A percentile compares a stretch with the other conserved stretches of the same genome.
These are phyloP conservation scores for Heracleum sosnowskyi DNA, from an alignment of 129 eudicot genomes.

Conservation along the genomic window DNA sequence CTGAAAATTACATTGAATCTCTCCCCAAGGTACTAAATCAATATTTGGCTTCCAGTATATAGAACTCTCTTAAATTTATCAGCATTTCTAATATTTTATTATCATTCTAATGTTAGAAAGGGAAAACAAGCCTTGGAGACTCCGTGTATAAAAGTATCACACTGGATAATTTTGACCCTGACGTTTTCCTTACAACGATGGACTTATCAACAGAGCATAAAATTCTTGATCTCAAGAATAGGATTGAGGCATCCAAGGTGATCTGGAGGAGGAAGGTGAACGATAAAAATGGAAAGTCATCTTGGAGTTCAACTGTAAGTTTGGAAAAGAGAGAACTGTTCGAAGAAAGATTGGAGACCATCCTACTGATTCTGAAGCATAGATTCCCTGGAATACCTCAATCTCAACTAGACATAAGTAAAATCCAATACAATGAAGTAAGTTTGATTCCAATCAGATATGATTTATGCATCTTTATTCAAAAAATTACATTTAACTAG, in stretches of 20 bases:
- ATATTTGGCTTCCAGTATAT: not conserved
- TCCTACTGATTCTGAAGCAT: conserved; percentile 71
- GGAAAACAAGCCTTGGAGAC: conserved; percentile 89
- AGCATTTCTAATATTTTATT: conserved; percentile 2
- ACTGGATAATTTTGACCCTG: conserved; percentile 73
- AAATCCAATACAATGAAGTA: conserved; percentile 84
- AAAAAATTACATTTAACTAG: not conserved
- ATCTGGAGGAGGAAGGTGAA: conserved; percentile 94
- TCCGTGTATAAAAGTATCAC: conserved; percentile 70
- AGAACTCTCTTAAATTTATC: conserved; percentile 1
- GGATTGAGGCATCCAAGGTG: conserved; percentile 85
- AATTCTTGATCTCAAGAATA: conserved; percentile 79
- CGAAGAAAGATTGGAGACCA: conserved; percentile 92
- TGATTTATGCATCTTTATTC: not conserved
- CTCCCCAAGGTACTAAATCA: conserved; percentile 72
- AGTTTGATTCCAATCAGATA: conserved; percentile 10
- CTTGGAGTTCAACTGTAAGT: conserved; percentile 90
- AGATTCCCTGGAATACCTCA: conserved; percentile 82
- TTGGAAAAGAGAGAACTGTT: conserved; percentile 75
- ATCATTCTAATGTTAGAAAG: conserved; percentile 48
- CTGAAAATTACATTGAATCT: conserved; percentile 73
- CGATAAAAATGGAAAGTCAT: conserved; percentile 74
- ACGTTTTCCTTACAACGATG: conserved; percentile 47
- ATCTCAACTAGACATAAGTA: conserved; percentile 70
- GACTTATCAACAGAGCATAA: conserved; percentile 85